Evolutionary conservation across 805 yeast species (phyloP).

Genomic region (Wickerhamomyces chambardii): DNA sequence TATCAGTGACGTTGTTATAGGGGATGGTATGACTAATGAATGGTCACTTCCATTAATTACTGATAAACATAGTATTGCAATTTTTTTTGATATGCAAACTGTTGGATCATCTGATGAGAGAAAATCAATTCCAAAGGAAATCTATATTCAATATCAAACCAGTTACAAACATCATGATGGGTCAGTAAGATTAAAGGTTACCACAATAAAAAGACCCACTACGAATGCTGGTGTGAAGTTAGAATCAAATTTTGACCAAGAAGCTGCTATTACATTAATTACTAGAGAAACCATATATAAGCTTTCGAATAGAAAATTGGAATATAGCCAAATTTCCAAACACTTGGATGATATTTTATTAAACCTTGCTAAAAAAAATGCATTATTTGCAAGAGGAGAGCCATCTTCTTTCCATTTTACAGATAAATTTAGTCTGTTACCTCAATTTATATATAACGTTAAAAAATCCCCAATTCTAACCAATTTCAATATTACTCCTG

Average conservation of each 20-base stretch:
- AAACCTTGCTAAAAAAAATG: conserved; percentile 80
- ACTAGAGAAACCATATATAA: conserved; percentile 81
- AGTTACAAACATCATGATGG: conserved; percentile 88
- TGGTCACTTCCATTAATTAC: conserved; percentile 75
- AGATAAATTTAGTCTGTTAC: conserved; percentile 73
- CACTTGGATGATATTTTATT: conserved; percentile 85
- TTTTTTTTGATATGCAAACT: conserved; percentile 69
- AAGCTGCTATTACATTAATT: conserved; percentile 88
- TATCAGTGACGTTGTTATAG: conserved; percentile 86
- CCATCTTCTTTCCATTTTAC: conserved; percentile 72
- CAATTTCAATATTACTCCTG: conserved; percentile 94
- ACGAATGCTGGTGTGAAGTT: conserved; percentile 43
- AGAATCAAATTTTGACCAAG: conserved; percentile 78
- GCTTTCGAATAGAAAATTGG: conserved; percentile 52
- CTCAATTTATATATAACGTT: conserved; percentile 89
- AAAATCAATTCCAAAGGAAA: conserved; percentile 19
- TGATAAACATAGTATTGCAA: conserved; percentile 80
- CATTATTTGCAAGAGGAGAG: conserved; percentile 82
- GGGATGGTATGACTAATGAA: conserved; percentile 62
- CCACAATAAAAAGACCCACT: conserved; percentile 58
- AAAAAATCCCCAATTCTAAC: conserved; percentile 90
- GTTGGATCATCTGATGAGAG: conserved; percentile 22
- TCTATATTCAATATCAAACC: conserved; percentile 73
- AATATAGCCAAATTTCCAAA: conserved; percentile 78
- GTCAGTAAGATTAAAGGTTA: conserved; percentile 71